These are phyloP conservation scores for Fusarium solani-melongenae DNA, from an alignment of 2,329 filamentous ascomycete species.

Conservation along the genomic window DNA sequence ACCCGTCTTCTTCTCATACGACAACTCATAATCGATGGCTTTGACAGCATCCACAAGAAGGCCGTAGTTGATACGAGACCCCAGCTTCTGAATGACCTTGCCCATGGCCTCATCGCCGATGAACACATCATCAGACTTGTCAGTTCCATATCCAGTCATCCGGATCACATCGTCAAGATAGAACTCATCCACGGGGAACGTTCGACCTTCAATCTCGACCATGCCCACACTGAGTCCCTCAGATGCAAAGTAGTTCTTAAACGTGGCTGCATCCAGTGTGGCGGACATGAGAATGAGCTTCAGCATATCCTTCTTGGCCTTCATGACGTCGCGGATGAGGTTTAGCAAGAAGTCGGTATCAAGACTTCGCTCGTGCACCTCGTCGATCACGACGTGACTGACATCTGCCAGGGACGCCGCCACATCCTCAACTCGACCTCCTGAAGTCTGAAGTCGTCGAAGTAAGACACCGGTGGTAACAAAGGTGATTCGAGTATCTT, in stretches of 20 bases:
- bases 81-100: conserved; percentile 76
- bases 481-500: conserved; percentile 93
- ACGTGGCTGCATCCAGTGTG: conserved; percentile 86
- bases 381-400: conserved; percentile 94
- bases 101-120: conserved; percentile 69
- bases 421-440: conserved; percentile 82
- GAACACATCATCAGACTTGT: conserved; percentile 58
- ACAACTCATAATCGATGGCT: conserved; percentile 82
- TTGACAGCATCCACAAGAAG: conserved; percentile 83
- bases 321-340: conserved; percentile 84
- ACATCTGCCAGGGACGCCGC: conserved; percentile 86
- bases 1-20: conserved; percentile 71
- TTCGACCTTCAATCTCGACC: conserved; percentile 89
- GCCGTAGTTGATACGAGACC: conserved; percentile 91
- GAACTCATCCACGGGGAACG: conserved; percentile 90
- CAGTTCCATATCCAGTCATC: conserved; percentile 77
- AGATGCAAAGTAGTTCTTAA: conserved; percentile 69
- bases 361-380: conserved; percentile 96
- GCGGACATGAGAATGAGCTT: conserved; percentile 99
- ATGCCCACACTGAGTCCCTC: conserved; percentile 74
- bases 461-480: conserved; percentile 97
- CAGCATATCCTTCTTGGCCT: conserved; percentile 82
- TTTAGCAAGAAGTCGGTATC: conserved; percentile 99
- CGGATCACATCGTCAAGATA: conserved; percentile 91
- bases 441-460: conserved; percentile 92